Evolutionary conservation across 306 rosid species (phyloP), one percentile per base, ranked within the genome.

Genomic region (Alnus rubra): DNA sequence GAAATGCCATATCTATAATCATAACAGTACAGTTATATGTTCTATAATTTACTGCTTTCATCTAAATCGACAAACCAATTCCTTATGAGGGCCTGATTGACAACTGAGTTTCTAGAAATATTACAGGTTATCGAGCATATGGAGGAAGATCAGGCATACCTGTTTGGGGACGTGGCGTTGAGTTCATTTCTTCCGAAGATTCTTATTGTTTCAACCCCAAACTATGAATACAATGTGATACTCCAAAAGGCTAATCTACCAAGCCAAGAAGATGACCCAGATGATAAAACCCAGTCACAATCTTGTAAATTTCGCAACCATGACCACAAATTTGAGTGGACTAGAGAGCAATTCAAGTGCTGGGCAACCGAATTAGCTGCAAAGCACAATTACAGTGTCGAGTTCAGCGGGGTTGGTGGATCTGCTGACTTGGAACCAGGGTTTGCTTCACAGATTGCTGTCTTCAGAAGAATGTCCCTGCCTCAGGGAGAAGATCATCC

Each of bases 311-410:
- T 93, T 76, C 98, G 98, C 67, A 95, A 95, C 86, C 94, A 90
- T 69, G 99, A 93, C 75, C 98, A 96, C 86, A 96, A 91, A 78
- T 96, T 96, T 64, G 98, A 96, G 92, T 95, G 97, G 99, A 95
- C 97, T 33, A 88, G 96, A 82, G 91, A 88, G 71, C 94, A 93
- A 83, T 96, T 96, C 89, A 64, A 49, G 60, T 76, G 77, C n/a
- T n/a, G n/a, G n/a, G n/a, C n/a, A n/a, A n/a, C n/a, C n/a, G n/a
- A n/a, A n/a, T n/a, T n/a, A n/a, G n/a, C n/a, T n/a, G n/a, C n/a
- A n/a, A n/a, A n/a, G n/a, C n/a, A n/a, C n/a, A n/a, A n/a, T n/a
- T n/a, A n/a, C n/a, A n/a, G n/a, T n/a, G n/a, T n/a, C n/a, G n/a
- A n/a, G n/a, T n/a, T n/a, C n/a, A n/a, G n/a, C n/a, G n/a, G n/a